These are phyloP conservation scores for Camelina laxa DNA, from an alignment of 345 rosid genomes.

Conservation along the genomic window DNA sequence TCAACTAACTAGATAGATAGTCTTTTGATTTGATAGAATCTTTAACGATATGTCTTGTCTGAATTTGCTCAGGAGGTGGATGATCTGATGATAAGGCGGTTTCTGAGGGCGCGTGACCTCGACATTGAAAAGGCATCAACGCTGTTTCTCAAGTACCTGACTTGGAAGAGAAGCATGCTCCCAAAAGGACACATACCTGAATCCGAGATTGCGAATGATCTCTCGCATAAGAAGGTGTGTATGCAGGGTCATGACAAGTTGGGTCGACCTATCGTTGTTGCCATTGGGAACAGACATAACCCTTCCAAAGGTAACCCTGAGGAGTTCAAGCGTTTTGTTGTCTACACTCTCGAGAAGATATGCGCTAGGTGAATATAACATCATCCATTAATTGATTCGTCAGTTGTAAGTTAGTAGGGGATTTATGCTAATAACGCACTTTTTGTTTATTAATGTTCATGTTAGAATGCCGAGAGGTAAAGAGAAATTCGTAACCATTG, in stretches of 20 bases:
- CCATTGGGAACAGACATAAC: constrained; percentile 64
- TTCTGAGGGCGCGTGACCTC: constrained; percentile 81
- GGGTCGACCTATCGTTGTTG: constrained; percentile 70
- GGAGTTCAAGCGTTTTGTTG: constrained; percentile 87
- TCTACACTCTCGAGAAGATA: constrained; percentile 68
- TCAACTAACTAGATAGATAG: neutral
- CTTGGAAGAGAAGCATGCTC: constrained; percentile 64
- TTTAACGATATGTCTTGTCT: neutral
- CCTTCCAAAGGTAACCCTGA: constrained; percentile 67
- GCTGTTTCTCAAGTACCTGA: constrained; percentile 68
- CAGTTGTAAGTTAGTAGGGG: neutral
- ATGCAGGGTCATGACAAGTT: constrained; percentile 78
- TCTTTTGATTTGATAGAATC: neutral
- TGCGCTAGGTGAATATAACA: constrained; percentile 55
- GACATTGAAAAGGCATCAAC: constrained; percentile 87
- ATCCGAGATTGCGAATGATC: constrained; percentile 61
- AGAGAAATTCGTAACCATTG: constrained; percentile 73
- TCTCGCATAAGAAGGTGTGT: constrained; percentile 69
- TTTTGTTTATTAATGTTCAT: neutral
- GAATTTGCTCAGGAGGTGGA: constrained; percentile 63
- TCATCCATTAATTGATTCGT: neutral
- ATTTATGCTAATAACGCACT: neutral
- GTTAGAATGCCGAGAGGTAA: constrained; percentile 77
- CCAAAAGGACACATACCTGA: constrained; percentile 65
- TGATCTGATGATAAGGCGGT: constrained; percentile 80